Evolutionary conservation across 208 protist species (phyloP), one percentile per base, ranked within the genome.

Genomic region (Jaenimonas drosophilae): DNA sequence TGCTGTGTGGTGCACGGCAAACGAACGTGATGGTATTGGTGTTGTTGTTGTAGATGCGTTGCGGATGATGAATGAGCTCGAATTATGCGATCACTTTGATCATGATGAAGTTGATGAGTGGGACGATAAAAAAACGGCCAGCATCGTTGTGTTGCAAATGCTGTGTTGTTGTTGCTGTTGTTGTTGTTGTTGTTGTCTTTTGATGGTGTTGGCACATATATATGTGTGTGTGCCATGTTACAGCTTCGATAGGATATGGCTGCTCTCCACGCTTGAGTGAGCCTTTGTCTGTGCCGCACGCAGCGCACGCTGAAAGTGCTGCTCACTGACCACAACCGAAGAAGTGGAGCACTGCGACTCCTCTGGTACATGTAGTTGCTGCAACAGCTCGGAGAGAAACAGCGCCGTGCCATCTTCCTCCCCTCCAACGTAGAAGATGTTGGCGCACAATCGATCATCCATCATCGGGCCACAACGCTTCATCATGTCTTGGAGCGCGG

Each of bases 381-480:
- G 45, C 59, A 89, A 76, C 25, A 92, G 46, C 14, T 48, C 7
- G 3, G 49, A 33, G 23, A 92, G 54, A 40, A 88, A 78, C 3
- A 66, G 24, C 21, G 76, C 70, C 25, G 67, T 74, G 26, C 84
- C 84, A 1, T 79, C 70, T 34, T 92, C 79, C 46, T 92, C 76
- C 4, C 61, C 75, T 11, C 84, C 84, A 25, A 89, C 58, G 55
- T 88, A 78, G 14, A 67, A 32, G 23, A 92, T 60, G 55, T 92
- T 71, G 27, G 30, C 23, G n/a, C 65, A 38, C 30, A 77, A 59
- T 2, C 71, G 69, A 38, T 92, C 84, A 43, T 92, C 75, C 84
- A 89, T 92, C 62, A 88, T 62, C 14, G 64, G 45, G 4, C 84
- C 84, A 34, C 64, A 76, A 39, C 48, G 57, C 17, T 49, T 55